Evolutionary conservation across 257 asterid species (phyloP).

Genomic region (Solanum phureja): DNA sequence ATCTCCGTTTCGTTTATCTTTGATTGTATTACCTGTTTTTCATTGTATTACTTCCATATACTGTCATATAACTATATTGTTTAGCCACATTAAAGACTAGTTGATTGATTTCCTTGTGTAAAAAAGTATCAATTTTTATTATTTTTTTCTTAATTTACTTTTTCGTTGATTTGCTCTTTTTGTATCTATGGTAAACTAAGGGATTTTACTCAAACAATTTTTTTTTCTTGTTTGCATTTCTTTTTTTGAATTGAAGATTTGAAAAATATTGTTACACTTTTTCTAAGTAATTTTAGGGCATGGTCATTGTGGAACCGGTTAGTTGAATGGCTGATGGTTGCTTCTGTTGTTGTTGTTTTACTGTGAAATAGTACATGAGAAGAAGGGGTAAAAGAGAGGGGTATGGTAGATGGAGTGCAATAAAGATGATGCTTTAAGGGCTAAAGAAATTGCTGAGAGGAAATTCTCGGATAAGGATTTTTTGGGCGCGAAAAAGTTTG

Average conservation of each 20-base stretch:
- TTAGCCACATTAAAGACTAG: background rate
- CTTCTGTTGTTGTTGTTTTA: background rate
- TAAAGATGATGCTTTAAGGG: constrained; percentile 68
- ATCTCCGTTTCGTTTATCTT: background rate
- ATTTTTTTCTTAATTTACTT: background rate
- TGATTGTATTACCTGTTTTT: background rate
- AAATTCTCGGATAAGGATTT: constrained; percentile 44
- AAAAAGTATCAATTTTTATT: background rate
- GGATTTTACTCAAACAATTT: background rate
- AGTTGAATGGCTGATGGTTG: background rate
- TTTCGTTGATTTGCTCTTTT: background rate
- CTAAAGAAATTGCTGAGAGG: constrained; percentile 59
- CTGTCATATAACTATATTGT: background rate
- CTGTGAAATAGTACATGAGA: constrained; percentile 9
- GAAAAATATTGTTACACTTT: background rate
- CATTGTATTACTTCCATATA: background rate
- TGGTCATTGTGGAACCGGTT: background rate
- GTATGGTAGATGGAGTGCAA: constrained; percentile 64
- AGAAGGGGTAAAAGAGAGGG: constrained; percentile 21
- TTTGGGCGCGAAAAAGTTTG: constrained; percentile 55
- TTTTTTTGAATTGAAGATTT: background rate
- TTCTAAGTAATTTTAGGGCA: background rate
- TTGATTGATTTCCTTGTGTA: background rate
- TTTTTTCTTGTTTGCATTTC: background rate
- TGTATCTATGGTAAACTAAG: background rate